Conservation (phyloP, 257 asterid species). For the Forsythia suspensa region DNA sequence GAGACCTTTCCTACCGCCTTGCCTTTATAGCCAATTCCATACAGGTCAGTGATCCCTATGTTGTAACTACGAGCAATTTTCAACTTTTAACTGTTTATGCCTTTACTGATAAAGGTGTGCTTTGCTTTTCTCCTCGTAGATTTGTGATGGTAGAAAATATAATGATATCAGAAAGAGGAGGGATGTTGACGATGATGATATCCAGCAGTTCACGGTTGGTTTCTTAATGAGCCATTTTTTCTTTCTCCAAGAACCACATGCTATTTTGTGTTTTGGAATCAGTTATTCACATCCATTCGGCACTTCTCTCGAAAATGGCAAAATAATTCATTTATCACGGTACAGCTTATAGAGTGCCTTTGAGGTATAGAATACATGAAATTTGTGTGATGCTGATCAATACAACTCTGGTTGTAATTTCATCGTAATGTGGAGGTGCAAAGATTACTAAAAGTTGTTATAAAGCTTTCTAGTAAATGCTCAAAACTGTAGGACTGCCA, state of each 20-base stretch:
- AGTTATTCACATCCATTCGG: neutral
- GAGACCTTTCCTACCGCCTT: constrained; percentile 91
- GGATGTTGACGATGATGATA: constrained; percentile 78
- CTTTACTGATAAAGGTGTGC: neutral
- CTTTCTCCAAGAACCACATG: neutral
- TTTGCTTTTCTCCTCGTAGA: constrained; percentile 37
- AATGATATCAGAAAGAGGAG: constrained; percentile 66
- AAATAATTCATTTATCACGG: neutral
- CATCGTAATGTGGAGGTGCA: too few species aligned
- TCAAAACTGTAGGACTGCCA: neutral
- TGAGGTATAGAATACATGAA: neutral
- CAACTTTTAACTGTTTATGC: neutral
- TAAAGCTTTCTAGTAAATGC: neutral
- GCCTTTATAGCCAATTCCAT: constrained; percentile 96
- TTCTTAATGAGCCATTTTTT: constrained; percentile 7
- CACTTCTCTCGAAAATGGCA: neutral
- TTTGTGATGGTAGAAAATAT: constrained; percentile 82
- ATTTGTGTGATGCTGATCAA: neutral
- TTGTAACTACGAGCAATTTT: constrained; percentile 1
- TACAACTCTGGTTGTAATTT: neutral
- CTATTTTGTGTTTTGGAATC: neutral
- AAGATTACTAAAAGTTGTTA: neutral
- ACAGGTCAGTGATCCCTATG: constrained; percentile 51
- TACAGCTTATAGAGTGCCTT: neutral
- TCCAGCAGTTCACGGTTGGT: constrained; percentile 67